A percentile compares a stretch with the other conserved stretches of the same genome.
Conservation (phyloP, 1,284 basidiomycete genomes). For the Melanopsichium pennsylvanicum region DNA sequence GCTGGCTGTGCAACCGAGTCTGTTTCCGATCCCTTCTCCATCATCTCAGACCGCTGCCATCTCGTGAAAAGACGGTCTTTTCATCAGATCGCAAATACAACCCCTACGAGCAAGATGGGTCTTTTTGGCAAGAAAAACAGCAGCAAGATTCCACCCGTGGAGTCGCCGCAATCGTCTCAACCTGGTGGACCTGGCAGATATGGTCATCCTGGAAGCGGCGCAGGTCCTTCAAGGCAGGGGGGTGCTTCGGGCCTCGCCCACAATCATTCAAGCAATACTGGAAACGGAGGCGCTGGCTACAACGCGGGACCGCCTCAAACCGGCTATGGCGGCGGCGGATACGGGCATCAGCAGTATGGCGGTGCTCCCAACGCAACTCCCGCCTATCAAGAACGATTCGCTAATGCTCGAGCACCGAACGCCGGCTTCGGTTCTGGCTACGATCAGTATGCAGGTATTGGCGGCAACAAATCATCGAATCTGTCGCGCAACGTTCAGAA, state of each 20-base stretch:
- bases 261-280: not conserved
- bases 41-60: not conserved
- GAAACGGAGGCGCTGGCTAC: slow-evolving; percentile 11
- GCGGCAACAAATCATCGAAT: slow-evolving; percentile 20
- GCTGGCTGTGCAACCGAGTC: not conserved
- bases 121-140: slow-evolving; percentile 44
- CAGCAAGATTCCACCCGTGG: slow-evolving; percentile 39
- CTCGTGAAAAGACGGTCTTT: too few relatives aligned
- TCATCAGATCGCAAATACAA: too few relatives aligned
- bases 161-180: slow-evolving; percentile 17
- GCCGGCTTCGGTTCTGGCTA: slow-evolving; percentile 48
- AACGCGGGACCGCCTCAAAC: slow-evolving; percentile 5
- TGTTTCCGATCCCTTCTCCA: not conserved
- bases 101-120: slow-evolving; percentile 20
- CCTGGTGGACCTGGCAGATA: slow-evolving; percentile 19
- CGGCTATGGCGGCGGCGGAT: slow-evolving; percentile 9
- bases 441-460: slow-evolving; percentile 35
- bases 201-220: slow-evolving; percentile 13
- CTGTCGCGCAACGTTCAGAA: slow-evolving; percentile 22
- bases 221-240: slow-evolving; percentile 8
- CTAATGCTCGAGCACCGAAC: slow-evolving; percentile 46
- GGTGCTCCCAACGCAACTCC: slow-evolving; percentile 11
- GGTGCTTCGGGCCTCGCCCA: slow-evolving; percentile 14
- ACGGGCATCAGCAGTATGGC: slow-evolving; percentile 25
- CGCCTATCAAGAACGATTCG: slow-evolving; percentile 39